These are phyloP conservation scores for Fusarium concolor DNA, from an alignment of 2,329 filamentous ascomycete species.

Conservation along the genomic window DNA sequence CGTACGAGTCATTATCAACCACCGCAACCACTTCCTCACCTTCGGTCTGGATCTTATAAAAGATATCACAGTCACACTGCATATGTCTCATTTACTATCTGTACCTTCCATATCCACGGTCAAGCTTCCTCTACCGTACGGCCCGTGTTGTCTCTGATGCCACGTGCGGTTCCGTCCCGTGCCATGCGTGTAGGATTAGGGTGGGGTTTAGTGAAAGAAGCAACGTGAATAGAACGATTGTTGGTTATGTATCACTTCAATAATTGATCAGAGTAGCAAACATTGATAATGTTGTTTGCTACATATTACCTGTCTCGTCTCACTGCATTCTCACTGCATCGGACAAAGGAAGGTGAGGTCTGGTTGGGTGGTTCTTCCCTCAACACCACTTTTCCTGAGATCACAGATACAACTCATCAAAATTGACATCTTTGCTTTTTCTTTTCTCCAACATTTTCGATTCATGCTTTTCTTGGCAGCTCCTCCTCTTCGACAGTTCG, in stretches of 20 bases:
- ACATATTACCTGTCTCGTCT: background rate
- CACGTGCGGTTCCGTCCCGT: conserved; percentile 37
- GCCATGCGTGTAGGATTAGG: conserved; percentile 27
- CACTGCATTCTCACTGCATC: too few relatives aligned
- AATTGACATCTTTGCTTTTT: background rate
- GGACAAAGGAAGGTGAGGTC: background rate
- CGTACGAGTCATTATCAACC: conserved; percentile 11
- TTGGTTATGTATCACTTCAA: background rate
- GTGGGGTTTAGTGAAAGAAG: conserved; percentile 22
- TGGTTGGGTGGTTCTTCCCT: background rate
- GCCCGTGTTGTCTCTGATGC: conserved; percentile 35
- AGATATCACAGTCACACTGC: background rate
- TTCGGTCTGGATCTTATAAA: background rate
- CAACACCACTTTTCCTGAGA: background rate
- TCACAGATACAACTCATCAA: too few relatives aligned
- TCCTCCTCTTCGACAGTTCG: background rate
- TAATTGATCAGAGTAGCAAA: background rate
- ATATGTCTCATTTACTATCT: conserved; percentile 12
- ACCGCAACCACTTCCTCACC: background rate
- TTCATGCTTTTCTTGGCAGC: background rate
- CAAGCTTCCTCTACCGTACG: background rate
- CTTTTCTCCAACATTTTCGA: background rate
- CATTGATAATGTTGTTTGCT: conserved; percentile 5
- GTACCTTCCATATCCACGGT: background rate
- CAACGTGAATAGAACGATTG: conserved; percentile 8